phyloP scores from a whole-genome alignment of 257 asterid species.

The Solanum tacnaense region DNA sequence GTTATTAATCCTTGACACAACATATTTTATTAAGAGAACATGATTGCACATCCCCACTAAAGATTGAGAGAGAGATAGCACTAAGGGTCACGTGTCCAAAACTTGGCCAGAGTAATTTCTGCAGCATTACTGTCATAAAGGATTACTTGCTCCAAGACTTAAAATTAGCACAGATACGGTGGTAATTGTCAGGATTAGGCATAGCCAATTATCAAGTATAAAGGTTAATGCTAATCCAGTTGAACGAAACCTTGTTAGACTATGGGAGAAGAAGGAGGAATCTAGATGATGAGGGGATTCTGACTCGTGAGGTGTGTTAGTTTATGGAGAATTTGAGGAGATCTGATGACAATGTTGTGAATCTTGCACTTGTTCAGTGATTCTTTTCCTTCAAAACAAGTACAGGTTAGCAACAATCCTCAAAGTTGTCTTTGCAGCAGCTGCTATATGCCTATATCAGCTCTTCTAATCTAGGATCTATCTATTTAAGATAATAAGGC shows the following conservation, averaged over 20 bases:
- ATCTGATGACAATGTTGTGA: neutral
- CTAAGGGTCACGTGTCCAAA: neutral
- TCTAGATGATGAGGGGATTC: neutral
- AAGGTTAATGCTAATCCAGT: neutral
- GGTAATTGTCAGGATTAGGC: neutral
- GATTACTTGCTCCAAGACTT: neutral
- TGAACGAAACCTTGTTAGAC: neutral
- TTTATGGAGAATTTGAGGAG: neutral
- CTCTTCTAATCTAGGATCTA: neutral
- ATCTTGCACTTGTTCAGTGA: neutral
- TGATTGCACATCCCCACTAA: neutral
- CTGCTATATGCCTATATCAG: neutral
- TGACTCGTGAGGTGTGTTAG: neutral
- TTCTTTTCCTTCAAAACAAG: neutral
- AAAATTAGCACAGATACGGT: neutral
- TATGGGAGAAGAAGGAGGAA: neutral
- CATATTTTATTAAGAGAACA: neutral
- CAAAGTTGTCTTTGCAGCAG: neutral
- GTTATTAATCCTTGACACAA: neutral
- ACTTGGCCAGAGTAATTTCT: neutral
- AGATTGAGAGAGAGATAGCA: neutral
- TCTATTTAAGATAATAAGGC: neutral
- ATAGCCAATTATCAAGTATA: neutral
- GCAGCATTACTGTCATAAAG: neutral
- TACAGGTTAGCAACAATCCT: neutral